Conservation (phyloP, 2,329 filamentous ascomycete genomes). For the Scorias spongiosa region DNA sequence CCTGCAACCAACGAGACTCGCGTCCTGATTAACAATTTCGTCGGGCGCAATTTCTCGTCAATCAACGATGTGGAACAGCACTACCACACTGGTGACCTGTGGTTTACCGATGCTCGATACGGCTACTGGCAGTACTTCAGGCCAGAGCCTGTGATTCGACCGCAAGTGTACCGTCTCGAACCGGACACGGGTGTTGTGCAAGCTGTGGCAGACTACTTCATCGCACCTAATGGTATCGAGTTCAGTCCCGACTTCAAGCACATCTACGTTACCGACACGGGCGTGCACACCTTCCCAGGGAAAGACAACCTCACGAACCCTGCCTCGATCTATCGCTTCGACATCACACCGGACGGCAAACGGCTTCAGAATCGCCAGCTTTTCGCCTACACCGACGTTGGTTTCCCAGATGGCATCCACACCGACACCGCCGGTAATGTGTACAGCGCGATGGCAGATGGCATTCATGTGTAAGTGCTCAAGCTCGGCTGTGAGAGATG, state of each 20-base stretch:
- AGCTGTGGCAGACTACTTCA: conserved; percentile 43
- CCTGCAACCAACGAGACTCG: conserved; percentile 12
- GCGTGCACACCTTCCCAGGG: conserved; percentile 17
- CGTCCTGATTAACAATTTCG: conserved; percentile 42
- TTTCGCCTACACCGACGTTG: conserved; percentile 41
- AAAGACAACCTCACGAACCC: conserved; percentile 24
- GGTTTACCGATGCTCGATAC: conserved; percentile 48
- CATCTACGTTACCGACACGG: conserved; percentile 43
- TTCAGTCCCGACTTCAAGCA: conserved; percentile 39
- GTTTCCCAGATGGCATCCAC: conserved; percentile 44
- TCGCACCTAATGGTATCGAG: conserved; percentile 40
- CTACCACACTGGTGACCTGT: conserved; percentile 39
- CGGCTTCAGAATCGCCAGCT: conserved; percentile 23
- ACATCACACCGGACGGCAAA: conserved; percentile 22
- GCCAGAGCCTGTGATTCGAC: conserved; percentile 34
- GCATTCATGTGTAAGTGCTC: conserved; percentile 30
- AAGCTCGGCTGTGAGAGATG: too few species aligned
- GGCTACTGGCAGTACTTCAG: conserved; percentile 41
- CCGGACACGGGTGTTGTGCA: conserved; percentile 36
- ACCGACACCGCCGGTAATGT: conserved; percentile 39
- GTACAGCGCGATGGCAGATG: conserved; percentile 37
- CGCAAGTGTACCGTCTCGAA: conserved; percentile 45
- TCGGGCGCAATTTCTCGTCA: conserved; percentile 46
- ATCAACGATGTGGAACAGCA: conserved; percentile 43
- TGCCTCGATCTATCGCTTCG: conserved; percentile 28